Evolutionary conservation across 108 stramenopile genomes (phyloP).

Genomic region (Cylindrotheca fusiformis): DNA sequence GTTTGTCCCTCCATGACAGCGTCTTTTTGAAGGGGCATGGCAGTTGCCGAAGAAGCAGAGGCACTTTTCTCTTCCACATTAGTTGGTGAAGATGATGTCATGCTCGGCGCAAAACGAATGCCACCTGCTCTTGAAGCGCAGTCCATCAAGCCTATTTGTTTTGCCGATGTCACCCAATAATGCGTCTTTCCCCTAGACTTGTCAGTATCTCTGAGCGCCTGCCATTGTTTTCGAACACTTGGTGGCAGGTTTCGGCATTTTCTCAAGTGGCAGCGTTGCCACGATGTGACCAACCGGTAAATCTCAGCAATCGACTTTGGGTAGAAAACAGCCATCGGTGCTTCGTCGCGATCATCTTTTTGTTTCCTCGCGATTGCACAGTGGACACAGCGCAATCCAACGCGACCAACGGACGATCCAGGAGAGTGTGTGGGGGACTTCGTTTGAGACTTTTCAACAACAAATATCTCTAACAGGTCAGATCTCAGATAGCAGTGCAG

Average conservation of each 20-base stretch:
- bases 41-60: too few relatives aligned
- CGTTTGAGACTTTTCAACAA: slow-evolving; percentile 42
- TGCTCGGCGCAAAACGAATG: slow-evolving; percentile 46
- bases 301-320: slow-evolving; percentile 74
- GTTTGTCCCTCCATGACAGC: too few relatives aligned
- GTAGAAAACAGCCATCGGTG: slow-evolving; percentile 71
- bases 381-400: slow-evolving; percentile 81
- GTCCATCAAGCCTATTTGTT: slow-evolving; percentile 68
- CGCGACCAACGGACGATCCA: slow-evolving; percentile 53
- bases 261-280: slow-evolving; percentile 81
- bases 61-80: too few relatives aligned
- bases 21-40: too few relatives aligned
- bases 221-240: slow-evolving; percentile 51
- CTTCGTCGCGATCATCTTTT: slow-evolving; percentile 46
- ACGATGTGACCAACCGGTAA: slow-evolving; percentile 78
- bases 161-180: slow-evolving; percentile 77
- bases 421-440: slow-evolving; percentile 48
- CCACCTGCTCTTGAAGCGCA: slow-evolving; percentile 41
- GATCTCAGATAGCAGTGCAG: slow-evolving; percentile 55
- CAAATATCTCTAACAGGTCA: slow-evolving; percentile 54
- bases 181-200: slow-evolving; percentile 76
- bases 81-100: too few relatives aligned
- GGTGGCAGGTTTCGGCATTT: slow-evolving; percentile 69
- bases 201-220: slow-evolving; percentile 47
- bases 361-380: slow-evolving; percentile 46